Percentiles rank a stretch among this genome's conserved stretches.
Conservation (phyloP, 495 filamentous ascomycete species). For the Penicillium argentinense region DNA sequence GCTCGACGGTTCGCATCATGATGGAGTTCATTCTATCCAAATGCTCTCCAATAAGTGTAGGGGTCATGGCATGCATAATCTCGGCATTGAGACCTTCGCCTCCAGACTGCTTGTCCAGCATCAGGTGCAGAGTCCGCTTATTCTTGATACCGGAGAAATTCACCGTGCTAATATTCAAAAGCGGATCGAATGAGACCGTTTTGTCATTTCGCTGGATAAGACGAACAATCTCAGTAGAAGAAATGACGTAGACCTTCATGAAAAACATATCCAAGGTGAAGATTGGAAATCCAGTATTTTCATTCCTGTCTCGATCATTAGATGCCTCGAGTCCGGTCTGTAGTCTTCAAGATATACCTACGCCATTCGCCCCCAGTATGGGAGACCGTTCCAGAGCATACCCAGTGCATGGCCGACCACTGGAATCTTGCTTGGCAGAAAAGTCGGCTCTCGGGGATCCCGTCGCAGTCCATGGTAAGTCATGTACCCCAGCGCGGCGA, state of each 20-base stretch:
- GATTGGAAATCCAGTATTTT: conserved; percentile 30
- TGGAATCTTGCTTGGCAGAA: conserved; percentile 37
- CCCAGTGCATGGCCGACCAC: conserved; percentile 47
- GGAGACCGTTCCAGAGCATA: conserved; percentile 34
- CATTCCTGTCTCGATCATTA: conserved; percentile 10
- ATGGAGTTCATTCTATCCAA: conserved; percentile 31
- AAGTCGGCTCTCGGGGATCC: conserved; percentile 48
- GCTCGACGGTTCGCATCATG: conserved; percentile 20
- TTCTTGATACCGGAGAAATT: conserved; percentile 20
- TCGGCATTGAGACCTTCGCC: conserved; percentile 18
- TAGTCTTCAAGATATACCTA: neutral
- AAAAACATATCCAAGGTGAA: conserved; percentile 44
- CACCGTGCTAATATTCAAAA: conserved; percentile 20
- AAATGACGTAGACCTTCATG: conserved; percentile 45
- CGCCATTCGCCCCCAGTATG: conserved; percentile 29
- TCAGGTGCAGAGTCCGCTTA: conserved; percentile 10
- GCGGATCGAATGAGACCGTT: conserved; percentile 42
- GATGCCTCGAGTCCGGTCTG: no score
- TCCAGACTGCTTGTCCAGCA: conserved; percentile 16
- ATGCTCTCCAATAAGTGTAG: conserved; percentile 22
- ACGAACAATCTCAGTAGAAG: conserved; percentile 37
- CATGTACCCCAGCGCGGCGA: conserved; percentile 11
- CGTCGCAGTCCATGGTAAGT: conserved; percentile 2
- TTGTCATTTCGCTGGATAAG: conserved; percentile 43
- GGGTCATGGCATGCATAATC: conserved; percentile 23